These are phyloP conservation scores for Colletotrichum sp. DNA, from an alignment of 2,329 filamentous ascomycete species.

Conservation along the genomic window DNA sequence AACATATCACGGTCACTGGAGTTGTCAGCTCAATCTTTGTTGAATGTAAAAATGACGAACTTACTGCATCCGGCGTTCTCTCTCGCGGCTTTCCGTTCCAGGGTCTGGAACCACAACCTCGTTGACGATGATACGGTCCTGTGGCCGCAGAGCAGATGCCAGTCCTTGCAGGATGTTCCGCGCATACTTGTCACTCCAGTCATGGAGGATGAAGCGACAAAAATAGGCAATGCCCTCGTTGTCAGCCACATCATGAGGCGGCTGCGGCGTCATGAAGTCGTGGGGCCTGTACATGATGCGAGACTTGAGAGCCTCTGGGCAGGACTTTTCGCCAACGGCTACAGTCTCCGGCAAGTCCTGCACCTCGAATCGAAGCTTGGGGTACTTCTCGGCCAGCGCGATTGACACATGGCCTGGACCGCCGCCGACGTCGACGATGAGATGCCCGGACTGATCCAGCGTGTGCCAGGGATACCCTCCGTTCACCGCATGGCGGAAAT, in stretches of 20 bases:
- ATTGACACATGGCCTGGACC: slow-evolving; percentile 33
- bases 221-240: slow-evolving; percentile 36
- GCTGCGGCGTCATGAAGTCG: slow-evolving; percentile 30
- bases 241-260: slow-evolving; percentile 28
- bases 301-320: not conserved
- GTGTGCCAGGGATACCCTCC: not conserved
- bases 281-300: slow-evolving; percentile 24
- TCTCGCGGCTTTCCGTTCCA: not conserved
- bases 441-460: not conserved
- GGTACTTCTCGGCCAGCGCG: slow-evolving; percentile 33
- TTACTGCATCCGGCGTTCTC: not conserved
- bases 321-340: slow-evolving; percentile 5
- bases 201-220: slow-evolving; percentile 54
- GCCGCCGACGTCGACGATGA: slow-evolving; percentile 41
- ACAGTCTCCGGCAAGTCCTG: slow-evolving; percentile 29
- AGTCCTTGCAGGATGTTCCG: slow-evolving; percentile 32
- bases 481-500: not conserved
- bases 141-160: not conserved
- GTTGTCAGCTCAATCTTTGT: not conserved
- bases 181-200: slow-evolving; percentile 49
- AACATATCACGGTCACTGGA: not conserved
- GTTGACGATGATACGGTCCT: not conserved
- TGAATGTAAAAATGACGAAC: not conserved
- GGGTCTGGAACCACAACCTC: not conserved
- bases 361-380: slow-evolving; percentile 34